Evolutionary conservation across 2,329 filamentous ascomycete species (phyloP).

Genomic region (Pseudopyricularia javanii): DNA sequence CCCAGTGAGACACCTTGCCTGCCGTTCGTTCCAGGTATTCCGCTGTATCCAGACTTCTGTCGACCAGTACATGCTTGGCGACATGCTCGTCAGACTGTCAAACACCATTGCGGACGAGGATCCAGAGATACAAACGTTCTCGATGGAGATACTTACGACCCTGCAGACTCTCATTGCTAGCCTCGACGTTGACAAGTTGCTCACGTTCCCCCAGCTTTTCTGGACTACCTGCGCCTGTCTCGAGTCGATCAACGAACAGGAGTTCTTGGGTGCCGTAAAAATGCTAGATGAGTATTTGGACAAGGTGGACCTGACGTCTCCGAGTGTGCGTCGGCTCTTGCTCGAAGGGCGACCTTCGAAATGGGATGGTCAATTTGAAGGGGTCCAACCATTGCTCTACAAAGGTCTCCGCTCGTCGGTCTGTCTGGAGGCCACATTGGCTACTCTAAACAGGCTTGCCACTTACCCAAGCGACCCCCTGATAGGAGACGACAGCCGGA

Average conservation of each 20-base stretch:
- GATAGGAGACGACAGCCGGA: slow-evolving; percentile 67
- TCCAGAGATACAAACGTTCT: slow-evolving; percentile 88
- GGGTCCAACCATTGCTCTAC: slow-evolving; percentile 74
- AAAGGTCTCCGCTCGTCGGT: slow-evolving; percentile 83
- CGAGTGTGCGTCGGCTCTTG: slow-evolving; percentile 56
- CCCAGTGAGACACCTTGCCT: slow-evolving; percentile 86
- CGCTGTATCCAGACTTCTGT: slow-evolving; percentile 82
- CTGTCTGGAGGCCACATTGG: slow-evolving; percentile 67
- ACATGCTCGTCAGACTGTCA: slow-evolving; percentile 89
- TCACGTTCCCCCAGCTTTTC: slow-evolving; percentile 90
- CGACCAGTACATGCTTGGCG: slow-evolving; percentile 87
- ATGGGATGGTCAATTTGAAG: slow-evolving; percentile 85
- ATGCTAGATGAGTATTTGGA: slow-evolving; percentile 82
- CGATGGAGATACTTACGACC: slow-evolving; percentile 94
- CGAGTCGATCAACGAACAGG: slow-evolving; percentile 90
- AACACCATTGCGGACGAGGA: slow-evolving; percentile 97
- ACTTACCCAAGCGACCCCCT: slow-evolving; percentile 67
- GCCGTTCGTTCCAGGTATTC: slow-evolving; percentile 95
- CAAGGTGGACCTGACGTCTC: slow-evolving; percentile 69
- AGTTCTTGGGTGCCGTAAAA: slow-evolving; percentile 81
- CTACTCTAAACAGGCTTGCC: slow-evolving; percentile 67
- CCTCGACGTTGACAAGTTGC: slow-evolving; percentile 63
- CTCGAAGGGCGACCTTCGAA: slow-evolving; percentile 67
- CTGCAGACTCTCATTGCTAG: slow-evolving; percentile 84
- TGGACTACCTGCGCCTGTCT: slow-evolving; percentile 96